Evolutionary conservation across 495 filamentous ascomycete genomes (phyloP), one percentile per base, ranked within the genome.

Genomic region (Aeminium ludgeri): DNA sequence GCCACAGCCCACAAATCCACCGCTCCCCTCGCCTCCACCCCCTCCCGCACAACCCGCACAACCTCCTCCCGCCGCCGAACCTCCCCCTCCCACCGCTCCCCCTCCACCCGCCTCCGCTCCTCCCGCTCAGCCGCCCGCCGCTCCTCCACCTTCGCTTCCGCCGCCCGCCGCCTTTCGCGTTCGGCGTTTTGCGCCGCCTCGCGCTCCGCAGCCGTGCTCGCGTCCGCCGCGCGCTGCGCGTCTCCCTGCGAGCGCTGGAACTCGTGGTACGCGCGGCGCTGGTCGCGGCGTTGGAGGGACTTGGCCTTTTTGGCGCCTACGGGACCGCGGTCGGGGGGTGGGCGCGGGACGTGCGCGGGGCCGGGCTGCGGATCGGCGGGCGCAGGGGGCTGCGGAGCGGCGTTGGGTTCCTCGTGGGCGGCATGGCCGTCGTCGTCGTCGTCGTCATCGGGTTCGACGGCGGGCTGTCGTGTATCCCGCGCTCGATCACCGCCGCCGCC

Each of bases 261-360:
- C 41, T 68, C 66, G 46, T 65, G 53, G 50, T 68, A 67, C 8
- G 65, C 65, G 19, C 66, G 57, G 16, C 60, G 60, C 38, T 67
- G 66, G 36, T 69, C 66, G 20, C 56, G 52, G 17, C 59, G 60
- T 5, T 63, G 61, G 20, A 69, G 53, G 8, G 65, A 65, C 34
- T 58, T 58, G 8, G 63, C 61, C 44, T 69, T 69, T 39, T 69
- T 69, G 1, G 62, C 50, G 25, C 66, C 66, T 18, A 69, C 52
- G 25, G 36, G 51, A 32, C 63, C 59, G 31, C 48, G 46, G 19
- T 34, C 20, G 12, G 48, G 46, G 1, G 34, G 43, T 48, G 4
- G 36, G 25, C n/a, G n/a, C 1, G 28, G 27, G 15, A 19, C 13
- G 18, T 29, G 15, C 13, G 34, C 34, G 8, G 42, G 46, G 5